Base-by-base conservation (phyloP, 1,284 basidiomycete genomes). In the Microbotryum silenes-acaulis region DNA sequence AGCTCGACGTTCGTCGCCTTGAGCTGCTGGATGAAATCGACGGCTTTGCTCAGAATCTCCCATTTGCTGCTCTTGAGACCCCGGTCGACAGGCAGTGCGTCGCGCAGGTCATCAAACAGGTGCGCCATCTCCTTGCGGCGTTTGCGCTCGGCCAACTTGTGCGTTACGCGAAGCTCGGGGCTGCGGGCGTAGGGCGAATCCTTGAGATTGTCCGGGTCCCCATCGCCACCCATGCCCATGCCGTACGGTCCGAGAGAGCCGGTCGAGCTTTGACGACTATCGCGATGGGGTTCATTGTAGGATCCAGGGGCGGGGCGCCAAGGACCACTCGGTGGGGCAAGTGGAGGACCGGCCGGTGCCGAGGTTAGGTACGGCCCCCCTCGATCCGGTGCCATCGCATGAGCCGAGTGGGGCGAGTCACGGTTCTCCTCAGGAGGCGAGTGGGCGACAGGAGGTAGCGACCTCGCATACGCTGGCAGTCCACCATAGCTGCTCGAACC, bases 41-140 rank as follows among this genome's bases (percentile, higher is more conserved):
- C 89, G 29, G 91, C 91, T 91, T 93, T 92, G 76, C 85, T 91
- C 46, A 96, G 78, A 62, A 94, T 93, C 78, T 96, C 91, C 92
- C 91, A 96, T 78, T 97, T 97, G 78, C 88, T 91, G 23, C 89
- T 87, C 75, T 96, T 94, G 85, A 91, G 88, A 44, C 89, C 89
- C 60, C 90, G 82, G 75, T 71, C 69, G 47, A 59, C 65, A 4
- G 92, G 92, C 42, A 97, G 78, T 69, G 89, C 85, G 75, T 93
- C 91, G 60, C 89, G 82, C 63, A 97, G 78, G 75, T 97, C 92
- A 71, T 97, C 92, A 73, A 96, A 97, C 54, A 97, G 76, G 64
- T 96, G 91, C 74, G 93, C 93, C 92, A 97, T 97, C 77, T 97
- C 92, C 78, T 92, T 94, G 74, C 92, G 81, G 69, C 92, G 80